Conservation (phyloP, 169 alveolate species). For the Perkinsus chesapeaki region DNA sequence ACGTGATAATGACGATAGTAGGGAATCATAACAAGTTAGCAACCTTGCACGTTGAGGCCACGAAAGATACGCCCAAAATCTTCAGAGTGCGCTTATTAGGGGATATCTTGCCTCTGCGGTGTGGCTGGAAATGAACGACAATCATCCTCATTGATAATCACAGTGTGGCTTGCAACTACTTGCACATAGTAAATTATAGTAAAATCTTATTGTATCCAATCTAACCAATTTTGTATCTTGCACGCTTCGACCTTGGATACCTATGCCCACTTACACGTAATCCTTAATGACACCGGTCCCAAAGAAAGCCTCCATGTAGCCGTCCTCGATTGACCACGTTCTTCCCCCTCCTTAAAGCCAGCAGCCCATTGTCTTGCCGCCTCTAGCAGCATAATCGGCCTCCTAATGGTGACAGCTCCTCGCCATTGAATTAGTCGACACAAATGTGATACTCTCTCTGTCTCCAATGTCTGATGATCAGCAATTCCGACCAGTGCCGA, state of each 20-base stretch:
- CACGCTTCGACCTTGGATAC: background rate
- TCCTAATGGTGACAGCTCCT: background rate
- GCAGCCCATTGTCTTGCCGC: background rate
- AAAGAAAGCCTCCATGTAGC: background rate
- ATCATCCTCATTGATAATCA: no score
- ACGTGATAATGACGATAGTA: background rate
- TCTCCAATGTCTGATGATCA: background rate
- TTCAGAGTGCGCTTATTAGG: background rate
- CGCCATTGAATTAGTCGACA: background rate
- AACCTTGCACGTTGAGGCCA: background rate
- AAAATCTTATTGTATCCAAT: background rate
- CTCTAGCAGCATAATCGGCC: background rate
- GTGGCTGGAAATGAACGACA: background rate
- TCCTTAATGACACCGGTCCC: background rate
- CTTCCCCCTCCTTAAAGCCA: background rate
- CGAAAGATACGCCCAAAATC: background rate
- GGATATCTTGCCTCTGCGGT: background rate
- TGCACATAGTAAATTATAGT: background rate
- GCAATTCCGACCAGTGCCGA: background rate
- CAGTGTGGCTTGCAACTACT: background rate
- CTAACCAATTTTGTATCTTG: background rate
- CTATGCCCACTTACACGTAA: background rate
- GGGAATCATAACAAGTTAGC: background rate
- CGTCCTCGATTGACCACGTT: background rate
- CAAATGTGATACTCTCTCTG: background rate